A percentile compares a stretch with the other conserved stretches of the same genome.
Evolutionary conservation across 2,329 filamentous ascomycete genomes (phyloP).

Genomic region (Colletotrichum liriopes): DNA sequence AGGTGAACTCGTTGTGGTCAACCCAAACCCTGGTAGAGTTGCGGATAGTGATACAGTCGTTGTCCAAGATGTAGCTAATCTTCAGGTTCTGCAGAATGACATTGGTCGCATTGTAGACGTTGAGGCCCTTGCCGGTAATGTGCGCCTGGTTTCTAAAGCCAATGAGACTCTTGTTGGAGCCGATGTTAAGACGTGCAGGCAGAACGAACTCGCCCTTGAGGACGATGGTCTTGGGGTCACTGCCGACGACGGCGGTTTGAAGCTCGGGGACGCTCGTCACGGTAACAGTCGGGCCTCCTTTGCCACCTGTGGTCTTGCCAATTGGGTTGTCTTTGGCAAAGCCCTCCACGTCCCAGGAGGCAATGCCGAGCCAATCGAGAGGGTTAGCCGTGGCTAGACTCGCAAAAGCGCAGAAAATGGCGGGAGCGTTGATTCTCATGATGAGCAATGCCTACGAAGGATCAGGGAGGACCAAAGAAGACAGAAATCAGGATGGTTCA

Average conservation of each 20-base stretch:
- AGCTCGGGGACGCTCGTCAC: conserved; percentile 61
- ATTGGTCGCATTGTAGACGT: conserved; percentile 54
- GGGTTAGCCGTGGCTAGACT: conserved; percentile 30
- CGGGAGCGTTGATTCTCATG: conserved; percentile 36
- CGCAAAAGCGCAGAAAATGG: conserved; percentile 22
- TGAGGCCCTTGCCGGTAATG: conserved; percentile 55
- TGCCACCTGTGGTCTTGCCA: conserved; percentile 57
- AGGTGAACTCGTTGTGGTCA: conserved; percentile 64
- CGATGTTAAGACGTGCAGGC: conserved; percentile 58
- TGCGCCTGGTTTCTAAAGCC: conserved; percentile 54
- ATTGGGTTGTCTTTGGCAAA: conserved; percentile 54
- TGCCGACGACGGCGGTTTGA: conserved; percentile 59
- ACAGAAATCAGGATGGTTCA: neutral
- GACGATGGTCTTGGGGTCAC: conserved; percentile 59
- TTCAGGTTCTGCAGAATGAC: conserved; percentile 59
- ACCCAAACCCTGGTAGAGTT: conserved; percentile 63
- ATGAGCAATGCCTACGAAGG: neutral
- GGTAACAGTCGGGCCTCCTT: conserved; percentile 64
- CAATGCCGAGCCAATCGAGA: conserved; percentile 47
- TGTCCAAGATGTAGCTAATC: conserved; percentile 54
- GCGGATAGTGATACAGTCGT: conserved; percentile 61
- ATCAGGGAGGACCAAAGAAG: neutral
- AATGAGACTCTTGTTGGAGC: conserved; percentile 62
- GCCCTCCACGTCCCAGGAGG: conserved; percentile 46
- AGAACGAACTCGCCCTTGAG: conserved; percentile 60